A percentile compares a stretch with the other conserved stretches of the same genome.
phyloP scores from a whole-genome alignment of 345 rosid species.

The Balakata baccata region DNA sequence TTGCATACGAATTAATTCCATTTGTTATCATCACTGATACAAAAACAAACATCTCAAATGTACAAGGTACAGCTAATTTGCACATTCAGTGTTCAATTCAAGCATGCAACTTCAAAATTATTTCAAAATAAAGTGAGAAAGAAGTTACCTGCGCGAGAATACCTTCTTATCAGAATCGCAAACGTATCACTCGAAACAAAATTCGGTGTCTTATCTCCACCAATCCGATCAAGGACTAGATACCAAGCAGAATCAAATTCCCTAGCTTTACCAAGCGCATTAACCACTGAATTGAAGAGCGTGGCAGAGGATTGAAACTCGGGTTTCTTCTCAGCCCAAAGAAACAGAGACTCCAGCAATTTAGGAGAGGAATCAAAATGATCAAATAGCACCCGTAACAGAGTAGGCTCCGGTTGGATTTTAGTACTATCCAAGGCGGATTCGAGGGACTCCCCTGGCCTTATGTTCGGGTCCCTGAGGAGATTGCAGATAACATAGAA shows the following conservation, averaged over 20 bases:
- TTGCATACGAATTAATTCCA: too few relatives aligned
- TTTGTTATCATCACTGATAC: too few relatives aligned
- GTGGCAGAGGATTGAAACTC: slow-evolving; percentile 42
- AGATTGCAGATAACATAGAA: slow-evolving; percentile 47
- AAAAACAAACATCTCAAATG: background rate
- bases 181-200: slow-evolving; percentile 66
- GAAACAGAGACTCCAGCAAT: slow-evolving; percentile 52
- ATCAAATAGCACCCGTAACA: slow-evolving; percentile 50
- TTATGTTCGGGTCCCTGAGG: slow-evolving; percentile 41
- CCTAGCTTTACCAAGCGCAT: slow-evolving; percentile 57
- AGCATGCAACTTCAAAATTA: background rate
- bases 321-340: slow-evolving; percentile 72
- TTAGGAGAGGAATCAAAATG: slow-evolving; percentile 66
- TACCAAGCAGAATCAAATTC: slow-evolving; percentile 73
- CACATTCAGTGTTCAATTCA: background rate
- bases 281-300: slow-evolving; percentile 48
- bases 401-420: slow-evolving; percentile 44
- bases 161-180: slow-evolving; percentile 70
- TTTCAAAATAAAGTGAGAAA: background rate
- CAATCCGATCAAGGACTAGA: slow-evolving; percentile 52
- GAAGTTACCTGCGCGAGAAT: slow-evolving; percentile 64
- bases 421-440: slow-evolving; percentile 52
- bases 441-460: slow-evolving; percentile 44
- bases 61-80: background rate
- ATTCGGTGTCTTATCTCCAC: slow-evolving; percentile 23